Base-by-base conservation (phyloP, 768 basidiomycete genomes). In the Sarcomyxa edulis region DNA sequence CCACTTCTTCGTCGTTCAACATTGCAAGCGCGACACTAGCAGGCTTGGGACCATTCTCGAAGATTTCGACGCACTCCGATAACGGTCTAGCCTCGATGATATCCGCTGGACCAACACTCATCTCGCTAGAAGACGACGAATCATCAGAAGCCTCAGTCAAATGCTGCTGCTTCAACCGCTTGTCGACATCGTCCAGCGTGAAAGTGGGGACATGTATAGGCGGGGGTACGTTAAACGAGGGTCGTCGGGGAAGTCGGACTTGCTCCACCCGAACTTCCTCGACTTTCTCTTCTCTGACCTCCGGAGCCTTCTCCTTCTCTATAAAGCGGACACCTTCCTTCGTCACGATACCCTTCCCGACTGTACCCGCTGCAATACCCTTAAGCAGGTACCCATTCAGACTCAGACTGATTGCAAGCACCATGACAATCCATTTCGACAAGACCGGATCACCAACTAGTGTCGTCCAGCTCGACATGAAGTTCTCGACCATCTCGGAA, bases 371-470 rank as follows among this genome's bases (percentile, higher is more conserved):
- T 0, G 81, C 83, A 29, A 88, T 84, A 4, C 85, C 86, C 60
- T 91, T 94, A 42, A 99, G 74, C 11, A 97, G 71, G 54, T 90
- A 97, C 3, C 93, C 94, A 46, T 99, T 99, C 41, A 99, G 69
- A 40, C 82, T 76, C 42, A 97, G 84, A 43, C 84, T 87, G 43
- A 95, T 73, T 3, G 81, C 85, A 16, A 99, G 76, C 11, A 87
- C 71, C 40, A 89, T 72, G 34, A 97, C 88, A 55, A 98, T 93
- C 86, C 90, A 94, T 65, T 98, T 98, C 51, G 78, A 83, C 45
- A 98, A 64, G 35, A 97, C 77, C 1, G 95, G 95, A 54, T 99
- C 95, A 25, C 92, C 92, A 35, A 97, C 91, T 47, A 97, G 80
- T 10, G 69, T 65, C 7, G 90, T 89, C 94, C 94, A 97, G 3